Conservation (phyloP, 148 eudicot genomes). For the Chenopodium formosanum region DNA sequence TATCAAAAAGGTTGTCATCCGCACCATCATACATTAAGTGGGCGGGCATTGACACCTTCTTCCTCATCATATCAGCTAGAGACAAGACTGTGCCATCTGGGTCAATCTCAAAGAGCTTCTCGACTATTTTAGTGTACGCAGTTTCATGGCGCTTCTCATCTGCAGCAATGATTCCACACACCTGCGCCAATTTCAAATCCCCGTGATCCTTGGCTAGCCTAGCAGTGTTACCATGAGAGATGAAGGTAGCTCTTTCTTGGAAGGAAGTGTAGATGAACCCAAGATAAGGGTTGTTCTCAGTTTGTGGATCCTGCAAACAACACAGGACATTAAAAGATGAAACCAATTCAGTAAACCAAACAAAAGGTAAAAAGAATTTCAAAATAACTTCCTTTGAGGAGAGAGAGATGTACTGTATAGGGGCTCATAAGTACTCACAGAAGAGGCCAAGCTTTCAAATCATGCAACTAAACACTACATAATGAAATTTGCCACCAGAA, state of each 20-base stretch:
- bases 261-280: conserved; percentile 55
- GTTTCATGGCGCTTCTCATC: conserved; percentile 52
- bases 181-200: conserved; percentile 39
- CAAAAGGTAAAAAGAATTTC: neutral
- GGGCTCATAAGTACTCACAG: neutral
- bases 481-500: too few species aligned
- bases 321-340: neutral
- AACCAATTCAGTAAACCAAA: neutral
- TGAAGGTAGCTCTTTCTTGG: conserved; percentile 54
- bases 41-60: conserved; percentile 45
- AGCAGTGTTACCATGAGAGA: conserved; percentile 52
- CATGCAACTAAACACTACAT: neutral
- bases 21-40: conserved; percentile 48
- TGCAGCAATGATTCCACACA: conserved; percentile 52
- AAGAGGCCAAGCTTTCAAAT: neutral
- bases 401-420: neutral
- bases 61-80: conserved; percentile 54
- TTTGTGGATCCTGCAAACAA: conserved; percentile 36
- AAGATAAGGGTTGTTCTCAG: conserved; percentile 50
- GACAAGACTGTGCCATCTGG: conserved; percentile 38
- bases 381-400: neutral
- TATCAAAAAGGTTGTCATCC: conserved; percentile 42
- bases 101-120: conserved; percentile 50
- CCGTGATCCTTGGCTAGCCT: conserved; percentile 48
- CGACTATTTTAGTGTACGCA: conserved; percentile 49